These are phyloP conservation scores for Apiotrichum siamense DNA, from an alignment of 1,284 basidiomycete genomes.

Conservation along the genomic window DNA sequence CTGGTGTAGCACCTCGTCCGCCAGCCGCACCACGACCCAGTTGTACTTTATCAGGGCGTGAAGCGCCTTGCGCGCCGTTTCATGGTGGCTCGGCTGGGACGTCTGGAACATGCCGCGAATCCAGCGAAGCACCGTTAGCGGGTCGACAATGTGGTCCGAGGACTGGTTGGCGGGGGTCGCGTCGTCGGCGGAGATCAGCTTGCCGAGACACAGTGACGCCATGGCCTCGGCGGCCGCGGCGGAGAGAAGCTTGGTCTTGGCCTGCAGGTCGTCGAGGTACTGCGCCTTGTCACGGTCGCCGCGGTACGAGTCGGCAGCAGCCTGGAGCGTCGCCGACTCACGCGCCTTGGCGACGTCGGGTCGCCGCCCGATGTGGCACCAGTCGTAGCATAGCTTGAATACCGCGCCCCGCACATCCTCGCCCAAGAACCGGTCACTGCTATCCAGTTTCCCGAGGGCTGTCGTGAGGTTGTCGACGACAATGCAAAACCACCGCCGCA, in stretches of 20 bases:
- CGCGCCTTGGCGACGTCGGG: constrained; percentile 68
- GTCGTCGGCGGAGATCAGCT: constrained; percentile 34
- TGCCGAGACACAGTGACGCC: constrained; percentile 70
- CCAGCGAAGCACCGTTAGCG: constrained; percentile 48
- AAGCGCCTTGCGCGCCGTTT: constrained; percentile 59
- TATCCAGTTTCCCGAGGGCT: constrained; percentile 61
- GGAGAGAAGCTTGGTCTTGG: constrained; percentile 65
- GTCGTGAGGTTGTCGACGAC: constrained; percentile 81
- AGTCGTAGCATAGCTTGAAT: constrained; percentile 84
- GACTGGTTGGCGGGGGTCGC: constrained; percentile 35
- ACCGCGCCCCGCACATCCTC: constrained; percentile 69
- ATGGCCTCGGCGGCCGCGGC: constrained; percentile 73
- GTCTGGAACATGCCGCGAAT: constrained; percentile 49
- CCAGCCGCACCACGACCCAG: constrained; percentile 57
- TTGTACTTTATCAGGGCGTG: constrained; percentile 63
- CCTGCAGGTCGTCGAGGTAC: constrained; percentile 55
- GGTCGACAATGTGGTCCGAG: constrained; percentile 43
- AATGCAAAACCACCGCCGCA: constrained; percentile 84
- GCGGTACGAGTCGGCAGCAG: constrained; percentile 54
- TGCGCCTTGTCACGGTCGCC: constrained; percentile 57
- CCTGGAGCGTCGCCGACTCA: constrained; percentile 66
- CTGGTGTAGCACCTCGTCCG: constrained; percentile 64
- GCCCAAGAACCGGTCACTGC: constrained; percentile 70
- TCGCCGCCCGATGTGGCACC: constrained; percentile 80
- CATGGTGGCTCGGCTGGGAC: constrained; percentile 41